Evolutionary conservation across 1,284 basidiomycete genomes (phyloP).

Genomic region (Naganishia sp.): DNA sequence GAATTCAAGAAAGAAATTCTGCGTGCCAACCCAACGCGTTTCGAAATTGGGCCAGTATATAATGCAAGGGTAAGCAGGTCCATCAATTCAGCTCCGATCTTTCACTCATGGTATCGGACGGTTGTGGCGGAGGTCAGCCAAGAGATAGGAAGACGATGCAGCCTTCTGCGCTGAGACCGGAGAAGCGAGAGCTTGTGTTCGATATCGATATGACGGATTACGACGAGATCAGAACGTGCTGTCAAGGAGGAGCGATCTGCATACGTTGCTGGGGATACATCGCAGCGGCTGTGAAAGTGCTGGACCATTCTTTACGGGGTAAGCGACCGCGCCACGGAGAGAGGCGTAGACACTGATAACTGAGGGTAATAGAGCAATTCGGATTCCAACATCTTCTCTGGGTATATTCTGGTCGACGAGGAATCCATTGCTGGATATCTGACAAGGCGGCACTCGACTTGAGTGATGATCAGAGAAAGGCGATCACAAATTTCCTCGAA

Average conservation of each 20-base stretch:
- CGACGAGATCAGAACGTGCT: constrained; percentile 93
- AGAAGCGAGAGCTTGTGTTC: constrained; percentile 91
- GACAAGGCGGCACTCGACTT: constrained; percentile 83
- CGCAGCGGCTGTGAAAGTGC: constrained; percentile 82
- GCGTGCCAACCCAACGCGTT: constrained; percentile 80
- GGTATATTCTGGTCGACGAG: constrained; percentile 98
- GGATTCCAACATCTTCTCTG: constrained; percentile 78
- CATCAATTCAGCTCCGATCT: neutral
- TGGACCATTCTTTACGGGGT: constrained; percentile 76
- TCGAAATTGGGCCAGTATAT: constrained; percentile 96
- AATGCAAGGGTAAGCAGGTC: constrained; percentile 68
- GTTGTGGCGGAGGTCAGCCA: constrained; percentile 58
- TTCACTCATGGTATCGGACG: neutral
- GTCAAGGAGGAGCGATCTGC: constrained; percentile 88
- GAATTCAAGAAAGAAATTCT: constrained; percentile 91
- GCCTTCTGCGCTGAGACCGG: constrained; percentile 71
- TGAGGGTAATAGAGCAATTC: constrained; percentile 62
- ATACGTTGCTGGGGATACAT: constrained; percentile 94
- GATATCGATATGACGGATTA: constrained; percentile 99
- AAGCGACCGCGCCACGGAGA: constrained; percentile 25
- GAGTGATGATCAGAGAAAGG: constrained; percentile 85
- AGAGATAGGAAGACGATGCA: constrained; percentile 85
- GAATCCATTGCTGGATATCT: constrained; percentile 97
- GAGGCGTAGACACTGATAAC: constrained; percentile 36
- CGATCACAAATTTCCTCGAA: constrained; percentile 83